A percentile compares a stretch with the other conserved stretches of the same genome.
These are phyloP conservation scores for Umbellularia californica DNA, from an alignment of 164 flowering plant species.

Conservation along the genomic window DNA sequence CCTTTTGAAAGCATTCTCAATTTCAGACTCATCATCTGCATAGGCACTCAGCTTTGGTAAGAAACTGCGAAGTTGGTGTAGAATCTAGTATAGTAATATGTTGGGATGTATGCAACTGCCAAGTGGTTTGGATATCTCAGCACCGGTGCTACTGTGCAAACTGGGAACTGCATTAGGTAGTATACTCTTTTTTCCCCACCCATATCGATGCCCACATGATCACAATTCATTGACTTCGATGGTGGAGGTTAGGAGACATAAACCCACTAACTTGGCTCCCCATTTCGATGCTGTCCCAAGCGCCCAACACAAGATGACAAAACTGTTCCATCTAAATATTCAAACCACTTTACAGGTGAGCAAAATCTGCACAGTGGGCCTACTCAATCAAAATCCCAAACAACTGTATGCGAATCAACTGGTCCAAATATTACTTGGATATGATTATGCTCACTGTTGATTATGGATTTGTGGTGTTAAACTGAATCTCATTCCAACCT, in stretches of 20 bases:
- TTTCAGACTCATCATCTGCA: slow-evolving; percentile 78
- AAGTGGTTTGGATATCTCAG: background rate
- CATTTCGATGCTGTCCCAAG: background rate
- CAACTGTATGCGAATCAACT: background rate
- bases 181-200: background rate
- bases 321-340: background rate
- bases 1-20: slow-evolving; percentile 73
- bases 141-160: background rate
- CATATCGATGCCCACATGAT: background rate
- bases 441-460: no score
- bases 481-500: background rate
- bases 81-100: background rate
- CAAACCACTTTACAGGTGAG: background rate
- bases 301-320: background rate
- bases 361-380: background rate
- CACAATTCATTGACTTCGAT: background rate
- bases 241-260: background rate
- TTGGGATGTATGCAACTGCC: background rate
- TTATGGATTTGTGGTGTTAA: background rate
- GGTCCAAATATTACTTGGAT: no score
- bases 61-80: background rate
- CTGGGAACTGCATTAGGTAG: background rate
- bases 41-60: slow-evolving; percentile 18
- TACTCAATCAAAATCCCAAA: background rate
- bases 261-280: background rate